Base-by-base conservation (phyloP, 441 rosid species). In the Erodium moschatum region DNA sequence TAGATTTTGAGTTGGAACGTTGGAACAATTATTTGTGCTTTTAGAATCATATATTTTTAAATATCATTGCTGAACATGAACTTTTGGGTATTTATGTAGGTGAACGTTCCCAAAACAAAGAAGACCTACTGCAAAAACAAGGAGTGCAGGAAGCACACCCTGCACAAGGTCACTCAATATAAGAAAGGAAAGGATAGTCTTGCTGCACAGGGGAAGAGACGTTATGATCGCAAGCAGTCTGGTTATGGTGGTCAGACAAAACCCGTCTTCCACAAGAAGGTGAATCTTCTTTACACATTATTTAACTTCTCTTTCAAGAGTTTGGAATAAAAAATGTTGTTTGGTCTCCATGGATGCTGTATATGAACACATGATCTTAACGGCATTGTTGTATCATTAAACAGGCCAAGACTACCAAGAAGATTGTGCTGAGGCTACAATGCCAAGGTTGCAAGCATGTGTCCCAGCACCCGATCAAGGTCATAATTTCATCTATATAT, bases 121-220 rank as follows among this genome's bases (percentile, higher is more conserved):
- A 72, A 72, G 70, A 72, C 75, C 0, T 72, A 72, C 70, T 72
- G 75, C 75, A 72, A 72, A 65, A 72, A 56, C 70, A 72, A 72
- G 70, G 75, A 72, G 15, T 72, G 75, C 70, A 72, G 44, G 70
- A 72, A 72, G 75, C 75, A 72, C 70, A 72, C 75, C 70, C 58
- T 72, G 67, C 75, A 72, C 29, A 72, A 72, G 70, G 75, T 72
- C 6, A 72, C 75, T 8, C 75, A 72, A 33, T 72, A 72, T 63
- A 72, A 72, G 70, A 72, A 72, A 46, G 75, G 75, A 8, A 72
- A 72, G 71, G 75, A 72, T 5, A 72, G 75, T 31, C 70, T 72
- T 0, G 75, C 75, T 16, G 75, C 48, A 1, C 75, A 72, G 33
- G 75, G 75, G 16, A 72, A 72, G 67, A 24, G 75, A 8, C 75